phyloP scores from a whole-genome alignment of 331 rosid genomes.

The Quercus phellos region DNA sequence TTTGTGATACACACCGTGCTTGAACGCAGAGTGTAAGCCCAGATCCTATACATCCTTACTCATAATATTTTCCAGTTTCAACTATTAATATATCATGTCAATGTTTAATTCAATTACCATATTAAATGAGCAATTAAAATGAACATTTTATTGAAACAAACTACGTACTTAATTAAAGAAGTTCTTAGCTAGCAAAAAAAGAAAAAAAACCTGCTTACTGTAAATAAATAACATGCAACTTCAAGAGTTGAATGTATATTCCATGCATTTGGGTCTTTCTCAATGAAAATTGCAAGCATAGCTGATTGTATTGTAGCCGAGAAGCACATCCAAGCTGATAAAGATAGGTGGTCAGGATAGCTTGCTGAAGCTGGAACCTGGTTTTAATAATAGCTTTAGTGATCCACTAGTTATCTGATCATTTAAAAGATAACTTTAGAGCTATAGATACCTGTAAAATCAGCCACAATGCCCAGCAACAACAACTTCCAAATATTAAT shows the following conservation, averaged over 20 bases:
- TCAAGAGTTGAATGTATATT: conserved; percentile 29
- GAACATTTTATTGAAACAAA: too few relatives aligned
- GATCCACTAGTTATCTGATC: background rate
- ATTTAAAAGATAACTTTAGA: background rate
- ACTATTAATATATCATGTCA: background rate
- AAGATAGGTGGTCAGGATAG: conserved; percentile 44
- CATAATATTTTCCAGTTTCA: background rate
- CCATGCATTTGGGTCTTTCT: conserved; percentile 36
- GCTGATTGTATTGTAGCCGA: conserved; percentile 36
- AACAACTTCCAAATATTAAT: conserved; percentile 29
- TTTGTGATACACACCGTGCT: conserved; percentile 50
- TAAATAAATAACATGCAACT: conserved; percentile 18
- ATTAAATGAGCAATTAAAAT: background rate
- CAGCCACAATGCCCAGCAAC: conserved; percentile 45
- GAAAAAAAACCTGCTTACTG: background rate
- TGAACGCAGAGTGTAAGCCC: conserved; percentile 30
- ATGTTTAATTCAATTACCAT: background rate
- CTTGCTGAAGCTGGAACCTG: conserved; percentile 47
- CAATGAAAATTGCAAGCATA: conserved; percentile 20
- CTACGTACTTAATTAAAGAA: too few relatives aligned
- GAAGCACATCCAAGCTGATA: conserved; percentile 54
- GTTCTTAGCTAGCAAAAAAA: too few relatives aligned
- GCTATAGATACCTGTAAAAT: conserved; percentile 44
- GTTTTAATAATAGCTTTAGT: background rate
- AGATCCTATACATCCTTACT: conserved; percentile 42